Evolutionary conservation across 2,329 filamentous ascomycete genomes (phyloP).

Genomic region (Aspergillus luchuensis): DNA sequence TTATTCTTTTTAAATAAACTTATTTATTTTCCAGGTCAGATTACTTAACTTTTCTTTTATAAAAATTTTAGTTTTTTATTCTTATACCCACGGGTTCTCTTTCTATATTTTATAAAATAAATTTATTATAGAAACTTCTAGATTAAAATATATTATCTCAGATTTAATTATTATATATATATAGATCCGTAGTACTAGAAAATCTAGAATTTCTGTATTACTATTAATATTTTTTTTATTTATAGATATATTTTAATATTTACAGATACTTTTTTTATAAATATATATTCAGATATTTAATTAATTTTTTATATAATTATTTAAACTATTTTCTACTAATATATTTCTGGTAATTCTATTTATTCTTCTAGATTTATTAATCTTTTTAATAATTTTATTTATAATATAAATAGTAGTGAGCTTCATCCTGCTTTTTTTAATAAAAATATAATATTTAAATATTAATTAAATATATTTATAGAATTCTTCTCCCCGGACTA

Average conservation of each 20-base stretch:
- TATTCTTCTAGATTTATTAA: not conserved
- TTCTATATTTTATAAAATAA: not conserved
- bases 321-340: not conserved
- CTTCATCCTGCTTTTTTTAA: not conserved
- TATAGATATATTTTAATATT: not conserved
- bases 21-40: no score
- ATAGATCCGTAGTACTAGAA: accelerated
- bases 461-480: not conserved
- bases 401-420: not conserved
- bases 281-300: not conserved
- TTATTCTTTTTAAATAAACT: no score
- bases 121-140: not conserved
- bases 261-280: no score
- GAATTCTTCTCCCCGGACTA: not conserved
- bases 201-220: no score
- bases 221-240: no score
- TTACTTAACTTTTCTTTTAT: not conserved
- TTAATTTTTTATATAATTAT: not conserved
- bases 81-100: not conserved
- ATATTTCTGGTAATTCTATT: not conserved
- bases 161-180: not conserved
- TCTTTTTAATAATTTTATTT: not conserved
- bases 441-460: not conserved
- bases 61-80: not conserved
- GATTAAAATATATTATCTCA: not conserved